These are phyloP conservation scores for Danielozyma ontarioensis DNA, from an alignment of 805 yeast genomes.

Conservation along the genomic window DNA sequence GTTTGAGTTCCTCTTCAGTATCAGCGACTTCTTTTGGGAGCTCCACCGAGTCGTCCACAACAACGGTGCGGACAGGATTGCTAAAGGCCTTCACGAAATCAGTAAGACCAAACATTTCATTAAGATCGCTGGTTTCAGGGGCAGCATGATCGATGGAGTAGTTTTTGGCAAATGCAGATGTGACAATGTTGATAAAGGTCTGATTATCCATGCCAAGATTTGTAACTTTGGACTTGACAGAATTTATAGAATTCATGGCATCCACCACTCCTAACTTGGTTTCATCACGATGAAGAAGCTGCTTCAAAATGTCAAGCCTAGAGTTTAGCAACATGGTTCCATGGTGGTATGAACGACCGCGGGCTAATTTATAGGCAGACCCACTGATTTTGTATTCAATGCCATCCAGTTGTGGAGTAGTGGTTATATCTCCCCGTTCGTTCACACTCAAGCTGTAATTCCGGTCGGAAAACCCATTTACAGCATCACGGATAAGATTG, in stretches of 20 bases:
- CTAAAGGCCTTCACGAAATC: constrained; percentile 21
- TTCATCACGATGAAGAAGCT: constrained; percentile 50
- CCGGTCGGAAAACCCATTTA: constrained; percentile 14
- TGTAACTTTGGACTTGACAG: constrained; percentile 76
- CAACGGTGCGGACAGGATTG: constrained; percentile 6
- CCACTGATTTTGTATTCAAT: constrained; percentile 70
- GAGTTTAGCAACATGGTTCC: constrained; percentile 88
- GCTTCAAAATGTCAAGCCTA: constrained; percentile 51
- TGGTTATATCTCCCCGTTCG: constrained; percentile 74
- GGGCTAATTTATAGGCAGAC: constrained; percentile 82
- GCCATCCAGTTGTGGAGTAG: constrained; percentile 20
- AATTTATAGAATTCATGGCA: constrained; percentile 54
- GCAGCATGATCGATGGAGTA: constrained; percentile 16
- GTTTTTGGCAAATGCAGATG: constrained; percentile 31
- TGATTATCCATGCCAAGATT: constrained; percentile 50
- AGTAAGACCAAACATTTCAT: constrained; percentile 28
- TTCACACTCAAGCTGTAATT: constrained; percentile 45
- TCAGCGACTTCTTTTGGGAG: constrained; percentile 36
- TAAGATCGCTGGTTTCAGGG: constrained; percentile 15
- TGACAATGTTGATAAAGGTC: constrained; percentile 42
- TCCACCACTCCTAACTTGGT: constrained; percentile 35
- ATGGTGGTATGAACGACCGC: constrained; percentile 84
- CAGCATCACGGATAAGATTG: constrained; percentile 32
- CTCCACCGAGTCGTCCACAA: constrained; percentile 19
- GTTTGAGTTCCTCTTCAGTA: constrained; percentile 36